Base-by-base conservation (phyloP, 768 basidiomycete genomes). In the Candolleomyces eurysporus region DNA sequence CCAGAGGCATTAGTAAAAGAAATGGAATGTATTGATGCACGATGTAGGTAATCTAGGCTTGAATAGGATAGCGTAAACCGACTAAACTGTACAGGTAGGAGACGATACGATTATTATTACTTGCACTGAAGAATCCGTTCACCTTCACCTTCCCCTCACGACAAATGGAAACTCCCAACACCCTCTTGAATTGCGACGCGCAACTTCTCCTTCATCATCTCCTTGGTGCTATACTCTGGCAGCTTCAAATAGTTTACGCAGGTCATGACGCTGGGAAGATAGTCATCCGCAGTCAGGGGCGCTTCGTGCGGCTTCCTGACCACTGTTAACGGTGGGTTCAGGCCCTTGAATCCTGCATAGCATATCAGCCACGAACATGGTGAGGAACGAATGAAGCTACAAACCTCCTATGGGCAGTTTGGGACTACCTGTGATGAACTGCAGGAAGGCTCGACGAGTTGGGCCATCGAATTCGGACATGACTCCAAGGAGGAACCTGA, bases 251-350 rank as follows among this genome's bases (percentile, higher is more conserved):
- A 96, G 75, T 95, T 94, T 62, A 94, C 96, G 73, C 97, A 99
- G 4, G 97, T 98, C 97, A 98, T 98, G 32, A 98, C 96, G 68
- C 93, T 96, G 0, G 96, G 96, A 31, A 98, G 80, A 71, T 97
- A 96, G 69, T 97, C 93, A 71, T 98, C 94, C 7, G 96, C 92
- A 6, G 85, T 86, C 60, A 97, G 80, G 11, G 95, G 91, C 7
- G 91, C 81, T 74, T 98, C 97, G 66, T 96, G 95, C 9, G 93
- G 95, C 75, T 98, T 98, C 63, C 96, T 88, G 19, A 99, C 96
- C 21, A 99, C 96, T 2, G 97, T 99, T 61, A 99, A 82, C 3
- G 91, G 86, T 1, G 97, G 97, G 66, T 92, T 94, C 56, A 99
- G 82, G 5, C 94, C 95, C 60, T 92, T 88, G 90, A 98, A 99